Evolutionary conservation across 2,329 filamentous ascomycete genomes (phyloP).

Genomic region (Botrytis sinoallii): DNA sequence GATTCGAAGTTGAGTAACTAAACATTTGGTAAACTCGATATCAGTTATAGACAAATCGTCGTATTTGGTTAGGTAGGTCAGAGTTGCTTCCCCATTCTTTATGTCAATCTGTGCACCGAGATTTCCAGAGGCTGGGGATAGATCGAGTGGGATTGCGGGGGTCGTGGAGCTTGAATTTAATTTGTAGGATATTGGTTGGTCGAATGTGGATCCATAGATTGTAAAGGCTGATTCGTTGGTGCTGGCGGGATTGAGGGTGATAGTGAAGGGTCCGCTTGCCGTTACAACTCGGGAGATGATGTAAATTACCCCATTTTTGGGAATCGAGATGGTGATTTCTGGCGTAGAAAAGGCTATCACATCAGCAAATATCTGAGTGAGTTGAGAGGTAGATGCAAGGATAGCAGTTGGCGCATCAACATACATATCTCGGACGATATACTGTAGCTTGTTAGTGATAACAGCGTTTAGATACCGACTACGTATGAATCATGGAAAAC

Average conservation of each 20-base stretch:
- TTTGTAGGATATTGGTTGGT: constrained; percentile 7
- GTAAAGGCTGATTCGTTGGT: background rate
- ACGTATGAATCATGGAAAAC: background rate
- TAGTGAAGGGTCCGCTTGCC: background rate
- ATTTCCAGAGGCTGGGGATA: background rate
- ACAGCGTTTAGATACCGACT: background rate
- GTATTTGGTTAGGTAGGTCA: background rate
- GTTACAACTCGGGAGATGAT: background rate
- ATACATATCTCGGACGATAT: background rate
- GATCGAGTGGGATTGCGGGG: background rate
- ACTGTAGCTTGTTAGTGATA: background rate
- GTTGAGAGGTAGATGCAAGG: background rate
- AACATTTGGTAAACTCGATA: background rate
- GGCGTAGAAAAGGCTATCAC: background rate
- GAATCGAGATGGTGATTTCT: background rate
- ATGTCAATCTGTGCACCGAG: background rate
- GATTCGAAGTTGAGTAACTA: background rate
- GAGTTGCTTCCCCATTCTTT: background rate
- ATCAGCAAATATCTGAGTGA: background rate
- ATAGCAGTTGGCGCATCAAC: background rate
- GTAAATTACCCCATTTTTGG: background rate
- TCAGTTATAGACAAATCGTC: background rate
- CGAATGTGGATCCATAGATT: constrained; percentile 4
- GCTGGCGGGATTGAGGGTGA: background rate
- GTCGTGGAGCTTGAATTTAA: background rate